Percentiles rank a stretch among this genome's conserved stretches.
Evolutionary conservation across 2,329 filamentous ascomycete genomes (phyloP).

Genomic region (Sporothrix sp.): DNA sequence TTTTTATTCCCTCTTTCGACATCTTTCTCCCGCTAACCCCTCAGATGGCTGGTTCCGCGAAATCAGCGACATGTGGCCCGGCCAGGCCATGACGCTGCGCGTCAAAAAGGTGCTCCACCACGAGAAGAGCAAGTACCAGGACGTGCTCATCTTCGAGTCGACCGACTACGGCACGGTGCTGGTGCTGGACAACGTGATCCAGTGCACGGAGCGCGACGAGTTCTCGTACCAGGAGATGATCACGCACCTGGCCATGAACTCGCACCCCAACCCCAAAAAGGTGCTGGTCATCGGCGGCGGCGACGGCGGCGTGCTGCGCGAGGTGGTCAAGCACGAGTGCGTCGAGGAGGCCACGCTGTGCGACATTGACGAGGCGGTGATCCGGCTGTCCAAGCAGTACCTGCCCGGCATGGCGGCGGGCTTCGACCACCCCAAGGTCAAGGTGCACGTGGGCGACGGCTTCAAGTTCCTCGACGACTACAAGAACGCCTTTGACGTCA

Average conservation of each 20-base stretch:
- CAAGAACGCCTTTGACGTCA: conserved; percentile 97
- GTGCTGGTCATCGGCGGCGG: conserved; percentile 97
- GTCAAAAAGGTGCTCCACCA: conserved; percentile 98
- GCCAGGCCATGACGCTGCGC: conserved; percentile 96
- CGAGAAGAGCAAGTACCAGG: conserved; percentile 98
- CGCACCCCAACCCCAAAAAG: conserved; percentile 96
- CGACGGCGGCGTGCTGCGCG: conserved; percentile 92
- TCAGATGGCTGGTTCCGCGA: conserved; percentile 99
- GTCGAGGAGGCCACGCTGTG: conserved; percentile 94
- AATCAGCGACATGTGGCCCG: conserved; percentile 96
- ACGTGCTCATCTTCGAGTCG: conserved; percentile 97
- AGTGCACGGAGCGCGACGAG: conserved; percentile 96
- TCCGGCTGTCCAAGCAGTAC: conserved; percentile 96
- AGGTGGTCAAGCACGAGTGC: conserved; percentile 97
- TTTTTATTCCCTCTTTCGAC: background rate
- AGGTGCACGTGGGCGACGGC: conserved; percentile 87
- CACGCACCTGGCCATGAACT: conserved; percentile 95
- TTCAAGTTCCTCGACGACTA: conserved; percentile 97
- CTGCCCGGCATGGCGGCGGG: conserved; percentile 88
- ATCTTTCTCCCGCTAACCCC: too few relatives aligned
- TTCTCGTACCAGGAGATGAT: conserved; percentile 99
- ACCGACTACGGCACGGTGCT: conserved; percentile 94
- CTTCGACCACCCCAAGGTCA: conserved; percentile 88
- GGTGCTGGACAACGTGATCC: conserved; percentile 97
- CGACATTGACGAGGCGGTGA: conserved; percentile 98